Base-by-base conservation (phyloP, 352 stramenopile genomes). In the Albugo candida region DNA sequence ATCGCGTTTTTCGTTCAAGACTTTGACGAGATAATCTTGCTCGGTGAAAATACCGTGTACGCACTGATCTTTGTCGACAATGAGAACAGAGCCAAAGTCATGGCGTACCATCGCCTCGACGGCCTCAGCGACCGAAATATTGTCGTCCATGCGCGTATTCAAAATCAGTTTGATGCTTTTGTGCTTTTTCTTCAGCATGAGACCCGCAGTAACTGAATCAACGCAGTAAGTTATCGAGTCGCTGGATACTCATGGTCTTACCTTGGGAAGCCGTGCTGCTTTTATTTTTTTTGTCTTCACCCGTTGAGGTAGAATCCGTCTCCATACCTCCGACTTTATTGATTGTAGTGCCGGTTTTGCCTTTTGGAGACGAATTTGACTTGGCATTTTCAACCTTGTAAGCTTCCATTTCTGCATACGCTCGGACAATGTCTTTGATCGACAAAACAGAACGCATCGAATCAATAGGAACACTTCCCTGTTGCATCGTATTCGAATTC, bases 21-120 rank as follows among this genome's bases (percentile, higher is more conserved):
- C 72, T 47, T 85, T 85, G 38, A 69, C 67, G 51, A 89, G 54
- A 60, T 89, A 89, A 54, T 89, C 76, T 13, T 74, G 73, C 56
- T 89, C 76, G 11, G 73, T 89, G 52, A 89, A 89, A 46, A 89
- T 89, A 14, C 76, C 76, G 13, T 80, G 54, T 27, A 89, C 72
- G 36, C 67, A 70, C 56, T 86, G 72, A 16, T 85, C 74, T 54
- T 89, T 83, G 58, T 89, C 76, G 10, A 89, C 75, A 8, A 89
- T 57, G 12, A 89, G 52, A 39, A 89, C 76, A 0, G 76, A 64
- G n/a, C 76, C 76, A 56, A 89, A 89, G 53, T 89, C 67, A 50
- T 80, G 65, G 14, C 64, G 68, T 14, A 68, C 60, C 76, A 89
- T 89, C 19, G 74, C 67, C 16, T 82, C 66, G 18, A 89, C 71